phyloP scores from a whole-genome alignment of 768 basidiomycete species.

The Panaeolus papilionaceus region DNA sequence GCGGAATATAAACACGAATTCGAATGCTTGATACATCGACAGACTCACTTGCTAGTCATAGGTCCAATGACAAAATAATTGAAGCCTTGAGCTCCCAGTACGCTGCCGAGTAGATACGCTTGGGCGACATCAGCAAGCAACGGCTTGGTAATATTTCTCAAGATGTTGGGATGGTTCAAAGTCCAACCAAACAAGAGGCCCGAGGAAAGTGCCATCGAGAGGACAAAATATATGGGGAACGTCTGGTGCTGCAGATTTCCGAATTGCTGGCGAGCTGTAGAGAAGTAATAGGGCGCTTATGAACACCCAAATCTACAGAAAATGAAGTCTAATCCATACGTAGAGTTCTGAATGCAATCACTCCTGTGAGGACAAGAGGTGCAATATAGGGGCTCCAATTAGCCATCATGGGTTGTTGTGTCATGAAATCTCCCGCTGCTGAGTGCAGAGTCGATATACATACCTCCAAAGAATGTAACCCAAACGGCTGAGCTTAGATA shows the following conservation, averaged over 20 bases:
- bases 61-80: constrained; percentile 80
- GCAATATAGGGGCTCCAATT: not conserved
- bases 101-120: constrained; percentile 58
- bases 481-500: constrained; percentile 50
- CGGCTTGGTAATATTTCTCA: constrained; percentile 52
- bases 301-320: not conserved
- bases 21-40: not conserved
- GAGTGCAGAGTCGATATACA: constrained; percentile 15
- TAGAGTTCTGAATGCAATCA: constrained; percentile 65
- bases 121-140: constrained; percentile 67
- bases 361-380: constrained; percentile 40
- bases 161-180: constrained; percentile 60
- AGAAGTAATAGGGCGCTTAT: not conserved
- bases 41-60: constrained; percentile 65
- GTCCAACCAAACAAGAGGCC: constrained; percentile 65
- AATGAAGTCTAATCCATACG: constrained; percentile 44
- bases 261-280: constrained; percentile 74
- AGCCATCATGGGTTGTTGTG: not conserved
- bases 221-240: constrained; percentile 77
- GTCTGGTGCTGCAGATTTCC: constrained; percentile 74
- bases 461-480: constrained; percentile 74
- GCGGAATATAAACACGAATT: constrained; percentile 1
- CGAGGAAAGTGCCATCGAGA: constrained; percentile 60
- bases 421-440: not conserved
- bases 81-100: constrained; percentile 54